Base-by-base conservation (phyloP, 345 rosid species). In the Turnera subulata region DNA sequence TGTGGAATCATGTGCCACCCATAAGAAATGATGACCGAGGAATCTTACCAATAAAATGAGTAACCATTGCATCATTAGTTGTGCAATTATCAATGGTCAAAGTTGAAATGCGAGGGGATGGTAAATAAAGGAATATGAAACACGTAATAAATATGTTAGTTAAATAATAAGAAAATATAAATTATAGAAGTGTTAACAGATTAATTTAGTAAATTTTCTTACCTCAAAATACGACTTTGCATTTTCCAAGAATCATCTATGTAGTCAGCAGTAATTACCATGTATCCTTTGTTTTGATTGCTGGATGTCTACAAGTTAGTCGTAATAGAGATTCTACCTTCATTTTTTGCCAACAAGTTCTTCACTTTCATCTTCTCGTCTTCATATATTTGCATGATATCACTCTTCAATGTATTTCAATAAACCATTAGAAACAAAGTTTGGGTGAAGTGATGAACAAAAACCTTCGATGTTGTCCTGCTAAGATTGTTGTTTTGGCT, bases 221-320 rank as follows among this genome's bases (percentile, higher is more conserved):
- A 21, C 54, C 19, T 35, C 2, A 53, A 24, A 1, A 62, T 15
- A 2, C 12, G 16, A 24, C 59, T 53, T 52, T 62, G 58, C 11
- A 42, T 1, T 6, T 11, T 19, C 59, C 22, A 62, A 53, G 6
- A 10, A 11, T 14, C 24, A 42, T 62, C 66, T 19, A 64, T 55
- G n/a, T 17, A 35, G 23, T 64, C 48, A 1, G 46, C 4, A 9
- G 47, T 46, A n/a, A 64, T 19, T 5, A 19, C 18, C 55, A 64
- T 55, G 16, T 43, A 54, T 16, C 54, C 38, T 11, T 38, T 64
- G 9, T 29, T 46, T 64, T 45, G 42, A 42, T 52, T n/a, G n/a
- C n/a, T 17, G 2, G 32, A 24, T 8, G 45, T 44, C 59, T 43
- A 56, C 62, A 45, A 53, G 21, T 47, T 35, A 1, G 14, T 32